Base-by-base conservation (phyloP, 108 stramenopile genomes). In the Schizochytrium sp. region DNA sequence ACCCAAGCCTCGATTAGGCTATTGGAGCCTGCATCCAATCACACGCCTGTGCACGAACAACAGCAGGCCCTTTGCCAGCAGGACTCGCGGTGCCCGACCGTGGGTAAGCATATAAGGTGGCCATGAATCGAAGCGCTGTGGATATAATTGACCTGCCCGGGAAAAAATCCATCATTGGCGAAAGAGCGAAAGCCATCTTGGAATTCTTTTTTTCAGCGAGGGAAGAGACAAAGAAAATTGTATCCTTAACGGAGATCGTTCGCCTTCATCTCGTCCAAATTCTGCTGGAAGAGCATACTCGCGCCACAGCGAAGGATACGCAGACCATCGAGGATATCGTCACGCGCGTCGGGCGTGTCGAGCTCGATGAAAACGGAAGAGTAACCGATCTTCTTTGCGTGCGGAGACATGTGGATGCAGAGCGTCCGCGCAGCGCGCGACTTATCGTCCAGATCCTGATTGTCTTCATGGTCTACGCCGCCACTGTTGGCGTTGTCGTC, bases 221-320 rank as follows among this genome's bases (percentile, higher is more conserved):
- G 0, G 34, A 34, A 34, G 34, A 34, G 34, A 34, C 34, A 0
- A 34, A 34, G 34, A 34, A 34, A 34, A 34, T 0, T 0, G 34
- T 0, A 34, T 34, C 34, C 47, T 95, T 95, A 83, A 6, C 76
- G 6, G 4, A 83, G 45, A 53, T 45, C 76, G 0, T 83, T 28
- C 48, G n/a, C 51, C 76, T 83, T 83, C 76, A 83, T 83, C 48
- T 47, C 76, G 4, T 83, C 76, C 10, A 83, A 23, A 12, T 47
- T 83, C 76, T 83, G 76, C 76, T 83, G 76, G 28, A 83, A 83
- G 48, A 83, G 76, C 76, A 83, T 83, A 45, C 76, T 83, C 6
- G 76, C 76, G 51, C 76, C 76, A 23, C 76, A 83, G 45, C 76
- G 76, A 4, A 83, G 51, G 0, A 83, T 28, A 1, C 76, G 76